Conservation (phyloP, 257 asterid genomes). For the Przewalskia tangutica region DNA sequence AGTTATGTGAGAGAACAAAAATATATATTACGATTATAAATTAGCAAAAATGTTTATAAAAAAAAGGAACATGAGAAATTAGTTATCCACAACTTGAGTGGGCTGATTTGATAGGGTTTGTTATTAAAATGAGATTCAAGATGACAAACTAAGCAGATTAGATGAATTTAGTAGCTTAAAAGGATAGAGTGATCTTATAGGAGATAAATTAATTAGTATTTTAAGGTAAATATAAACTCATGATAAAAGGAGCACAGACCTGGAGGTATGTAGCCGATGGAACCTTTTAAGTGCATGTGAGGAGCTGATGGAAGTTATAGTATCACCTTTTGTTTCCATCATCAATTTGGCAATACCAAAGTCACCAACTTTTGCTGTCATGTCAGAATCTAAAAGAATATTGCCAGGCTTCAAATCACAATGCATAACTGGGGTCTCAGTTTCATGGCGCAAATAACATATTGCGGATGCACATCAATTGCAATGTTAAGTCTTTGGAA, state of each 20-base stretch:
- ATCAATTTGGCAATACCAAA: slow-evolving; percentile 45
- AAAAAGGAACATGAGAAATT: no score
- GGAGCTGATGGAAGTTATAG: slow-evolving; percentile 25
- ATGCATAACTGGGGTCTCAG: slow-evolving; percentile 33
- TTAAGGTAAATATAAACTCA: neutral
- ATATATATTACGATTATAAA: neutral
- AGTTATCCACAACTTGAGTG: no score
- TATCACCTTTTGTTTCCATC: slow-evolving; percentile 11
- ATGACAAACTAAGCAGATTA: no score
- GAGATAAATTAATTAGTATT: no score
- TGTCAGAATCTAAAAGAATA: slow-evolving; percentile 41
- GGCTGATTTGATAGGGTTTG: no score
- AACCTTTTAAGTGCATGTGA: slow-evolving; percentile 43
- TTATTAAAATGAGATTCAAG: no score
- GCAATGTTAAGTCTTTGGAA: slow-evolving; percentile 18
- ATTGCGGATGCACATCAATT: slow-evolving; percentile 32
- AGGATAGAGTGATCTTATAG: no score
- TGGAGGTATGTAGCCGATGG: slow-evolving; percentile 72
- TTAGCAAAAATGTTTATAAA: no score
- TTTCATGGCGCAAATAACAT: slow-evolving; percentile 44
- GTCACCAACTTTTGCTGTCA: slow-evolving; percentile 53
- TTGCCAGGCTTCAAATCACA: slow-evolving; percentile 61
- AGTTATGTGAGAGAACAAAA: no score
- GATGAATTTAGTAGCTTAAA: no score
- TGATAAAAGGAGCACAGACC: slow-evolving; percentile 22